These are phyloP conservation scores for Asclepias syriaca DNA, from an alignment of 257 asterid species.

Conservation along the genomic window DNA sequence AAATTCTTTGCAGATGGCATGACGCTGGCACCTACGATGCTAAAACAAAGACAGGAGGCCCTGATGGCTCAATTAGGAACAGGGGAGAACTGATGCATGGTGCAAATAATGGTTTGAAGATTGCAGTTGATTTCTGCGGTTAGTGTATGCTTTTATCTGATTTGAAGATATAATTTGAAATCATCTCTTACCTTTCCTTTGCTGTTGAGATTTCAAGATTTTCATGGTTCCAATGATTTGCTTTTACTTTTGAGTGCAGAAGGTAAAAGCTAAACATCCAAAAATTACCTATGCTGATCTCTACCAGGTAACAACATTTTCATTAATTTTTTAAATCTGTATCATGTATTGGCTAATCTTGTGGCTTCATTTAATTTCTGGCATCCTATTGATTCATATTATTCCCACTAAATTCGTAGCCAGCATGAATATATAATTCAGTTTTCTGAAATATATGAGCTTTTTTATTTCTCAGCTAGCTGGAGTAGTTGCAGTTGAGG, in stretches of 20 bases:
- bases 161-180: not conserved
- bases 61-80: slow-evolving; percentile 82
- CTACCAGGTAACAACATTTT: slow-evolving; percentile 58
- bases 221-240: not conserved
- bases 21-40: slow-evolving; percentile 94
- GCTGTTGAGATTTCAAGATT: not conserved
- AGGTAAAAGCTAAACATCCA: slow-evolving; percentile 63
- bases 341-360: not conserved
- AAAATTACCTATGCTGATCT: slow-evolving; percentile 79
- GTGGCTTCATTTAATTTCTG: not conserved
- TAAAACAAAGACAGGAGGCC: slow-evolving; percentile 74
- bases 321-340: not conserved
- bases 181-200: not conserved
- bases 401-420: not conserved
- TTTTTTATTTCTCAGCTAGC: slow-evolving; percentile 52
- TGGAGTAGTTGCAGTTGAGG: slow-evolving; percentile 85
- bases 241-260: slow-evolving; percentile 44
- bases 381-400: not conserved
- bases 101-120: slow-evolving; percentile 64
- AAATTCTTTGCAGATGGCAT: slow-evolving; percentile 67
- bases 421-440: not conserved
- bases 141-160: slow-evolving; percentile 8
- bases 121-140: slow-evolving; percentile 79
- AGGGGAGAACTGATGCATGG: slow-evolving; percentile 46
- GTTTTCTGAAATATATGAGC: slow-evolving; percentile 1